A percentile compares a stretch with the other conserved stretches of the same genome.
These are phyloP conservation scores for Pigoraptor vietnamica DNA, from an alignment of 78 protist species.

Conservation along the genomic window DNA sequence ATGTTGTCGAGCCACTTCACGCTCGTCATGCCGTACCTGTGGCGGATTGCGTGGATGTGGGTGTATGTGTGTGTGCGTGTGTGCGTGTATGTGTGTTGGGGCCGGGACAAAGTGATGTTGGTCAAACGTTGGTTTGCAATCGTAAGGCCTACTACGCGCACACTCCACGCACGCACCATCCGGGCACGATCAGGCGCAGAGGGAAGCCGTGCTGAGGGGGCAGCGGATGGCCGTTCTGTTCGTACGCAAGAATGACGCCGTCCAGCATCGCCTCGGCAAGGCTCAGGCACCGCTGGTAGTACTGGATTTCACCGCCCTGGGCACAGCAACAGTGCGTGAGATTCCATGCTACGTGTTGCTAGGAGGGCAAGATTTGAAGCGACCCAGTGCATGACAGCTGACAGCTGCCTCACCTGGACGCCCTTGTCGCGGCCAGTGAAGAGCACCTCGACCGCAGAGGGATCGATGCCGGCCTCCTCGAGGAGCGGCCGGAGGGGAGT, in stretches of 20 bases:
- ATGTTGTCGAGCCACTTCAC: neutral
- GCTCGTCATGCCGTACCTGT: neutral
- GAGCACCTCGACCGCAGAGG: neutral
- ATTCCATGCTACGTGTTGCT: too few relatives aligned
- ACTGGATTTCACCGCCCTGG: neutral
- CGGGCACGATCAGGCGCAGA: neutral
- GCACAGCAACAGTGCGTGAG: too few relatives aligned
- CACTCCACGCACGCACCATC: too few relatives aligned
- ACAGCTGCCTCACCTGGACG: neutral
- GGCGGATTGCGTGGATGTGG: too few relatives aligned
- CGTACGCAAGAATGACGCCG: neutral
- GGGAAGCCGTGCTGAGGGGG: neutral
- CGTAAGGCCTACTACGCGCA: too few relatives aligned
- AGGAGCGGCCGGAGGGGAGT: neutral
- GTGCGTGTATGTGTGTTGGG: too few relatives aligned
- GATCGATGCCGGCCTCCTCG: neutral
- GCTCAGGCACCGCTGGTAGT: neutral
- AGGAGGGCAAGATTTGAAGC: too few relatives aligned
- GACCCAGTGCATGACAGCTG: too few relatives aligned
- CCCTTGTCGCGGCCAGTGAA: neutral
- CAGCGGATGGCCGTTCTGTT: neutral
- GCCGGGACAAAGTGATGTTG: too few relatives aligned
- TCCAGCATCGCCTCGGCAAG: neutral
- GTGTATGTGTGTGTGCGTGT: too few relatives aligned
- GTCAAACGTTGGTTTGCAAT: too few relatives aligned